Percentiles rank a stretch among this genome's conserved stretches.
These are phyloP conservation scores for Thermomyces lanuginosus DNA, from an alignment of 2,329 filamentous ascomycete species.

Conservation along the genomic window DNA sequence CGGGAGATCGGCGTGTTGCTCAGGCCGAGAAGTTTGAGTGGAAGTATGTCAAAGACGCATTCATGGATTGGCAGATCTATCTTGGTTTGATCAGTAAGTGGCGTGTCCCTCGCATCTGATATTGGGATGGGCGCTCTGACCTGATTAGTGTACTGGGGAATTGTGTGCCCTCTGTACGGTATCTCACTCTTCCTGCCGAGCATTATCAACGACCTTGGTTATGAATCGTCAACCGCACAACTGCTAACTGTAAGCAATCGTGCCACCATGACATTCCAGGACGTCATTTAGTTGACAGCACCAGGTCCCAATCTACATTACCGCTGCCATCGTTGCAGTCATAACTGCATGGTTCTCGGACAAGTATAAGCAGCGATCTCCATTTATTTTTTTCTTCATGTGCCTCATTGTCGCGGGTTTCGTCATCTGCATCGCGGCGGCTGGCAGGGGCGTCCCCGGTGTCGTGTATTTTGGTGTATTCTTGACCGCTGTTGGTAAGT, in stretches of 20 bases:
- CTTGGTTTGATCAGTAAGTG: conserved; percentile 22
- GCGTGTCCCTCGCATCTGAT: neutral
- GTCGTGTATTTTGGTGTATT: conserved; percentile 34
- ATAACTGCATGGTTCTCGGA: conserved; percentile 42
- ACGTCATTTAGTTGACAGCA: neutral
- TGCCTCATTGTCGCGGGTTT: conserved; percentile 41
- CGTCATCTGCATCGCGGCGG: conserved; percentile 31
- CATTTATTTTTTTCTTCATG: conserved; percentile 41
- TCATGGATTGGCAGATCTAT: conserved; percentile 28
- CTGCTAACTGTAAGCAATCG: conserved; percentile 18
- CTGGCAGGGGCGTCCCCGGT: conserved; percentile 20
- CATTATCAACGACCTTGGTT: conserved; percentile 28
- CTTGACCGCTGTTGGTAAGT: conserved; percentile 28
- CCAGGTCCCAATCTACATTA: conserved; percentile 25
- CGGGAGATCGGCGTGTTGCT: conserved; percentile 12
- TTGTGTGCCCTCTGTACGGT: conserved; percentile 27
- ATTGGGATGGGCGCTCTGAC: too few relatives aligned
- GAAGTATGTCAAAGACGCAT: conserved; percentile 24
- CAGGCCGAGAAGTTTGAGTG: conserved; percentile 20
- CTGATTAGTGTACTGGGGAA: conserved; percentile 29
- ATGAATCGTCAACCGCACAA: conserved; percentile 23
- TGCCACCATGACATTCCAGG: neutral
- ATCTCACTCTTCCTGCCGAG: conserved; percentile 26
- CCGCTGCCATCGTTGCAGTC: conserved; percentile 22
- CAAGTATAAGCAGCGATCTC: conserved; percentile 34